Evolutionary conservation across 2,329 filamentous ascomycete species (phyloP).

Genomic region (Cylindrodendrum hubeiense): DNA sequence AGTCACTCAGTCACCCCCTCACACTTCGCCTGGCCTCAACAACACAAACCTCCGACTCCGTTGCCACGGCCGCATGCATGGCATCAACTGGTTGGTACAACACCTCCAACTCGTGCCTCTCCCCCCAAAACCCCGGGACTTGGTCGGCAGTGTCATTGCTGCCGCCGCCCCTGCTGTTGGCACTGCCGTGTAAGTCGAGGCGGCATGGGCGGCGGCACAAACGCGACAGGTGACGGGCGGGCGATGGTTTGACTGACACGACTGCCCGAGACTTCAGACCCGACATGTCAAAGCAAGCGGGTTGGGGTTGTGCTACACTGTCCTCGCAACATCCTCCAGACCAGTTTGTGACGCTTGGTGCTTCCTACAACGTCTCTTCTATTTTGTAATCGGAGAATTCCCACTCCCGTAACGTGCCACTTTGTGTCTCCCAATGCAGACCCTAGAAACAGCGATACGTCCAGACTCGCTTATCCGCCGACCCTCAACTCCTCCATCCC

Average conservation of each 20-base stretch:
- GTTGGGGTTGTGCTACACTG: neutral
- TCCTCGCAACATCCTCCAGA: neutral
- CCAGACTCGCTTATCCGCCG: neutral
- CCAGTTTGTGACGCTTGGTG: neutral
- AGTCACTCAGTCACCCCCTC: too few species aligned
- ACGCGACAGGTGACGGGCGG: neutral
- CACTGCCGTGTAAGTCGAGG: conserved; percentile 1
- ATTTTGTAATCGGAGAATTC: neutral
- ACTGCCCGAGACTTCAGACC: neutral
- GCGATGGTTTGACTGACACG: neutral
- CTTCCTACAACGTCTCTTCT: neutral
- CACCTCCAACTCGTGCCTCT: neutral
- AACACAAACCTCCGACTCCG: neutral
- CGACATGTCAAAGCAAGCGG: neutral
- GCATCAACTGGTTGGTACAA: neutral
- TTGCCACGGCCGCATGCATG: neutral
- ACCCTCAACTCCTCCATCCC: neutral
- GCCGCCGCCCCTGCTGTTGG: neutral
- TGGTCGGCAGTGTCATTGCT: neutral
- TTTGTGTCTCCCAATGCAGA: neutral
- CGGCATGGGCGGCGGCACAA: neutral
- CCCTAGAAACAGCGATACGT: neutral
- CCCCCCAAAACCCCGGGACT: neutral
- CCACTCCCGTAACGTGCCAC: neutral
- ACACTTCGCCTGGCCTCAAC: neutral